Evolutionary conservation across 345 rosid genomes (phyloP), one percentile per base, ranked within the genome.

Genomic region (Murraya koenigii): DNA sequence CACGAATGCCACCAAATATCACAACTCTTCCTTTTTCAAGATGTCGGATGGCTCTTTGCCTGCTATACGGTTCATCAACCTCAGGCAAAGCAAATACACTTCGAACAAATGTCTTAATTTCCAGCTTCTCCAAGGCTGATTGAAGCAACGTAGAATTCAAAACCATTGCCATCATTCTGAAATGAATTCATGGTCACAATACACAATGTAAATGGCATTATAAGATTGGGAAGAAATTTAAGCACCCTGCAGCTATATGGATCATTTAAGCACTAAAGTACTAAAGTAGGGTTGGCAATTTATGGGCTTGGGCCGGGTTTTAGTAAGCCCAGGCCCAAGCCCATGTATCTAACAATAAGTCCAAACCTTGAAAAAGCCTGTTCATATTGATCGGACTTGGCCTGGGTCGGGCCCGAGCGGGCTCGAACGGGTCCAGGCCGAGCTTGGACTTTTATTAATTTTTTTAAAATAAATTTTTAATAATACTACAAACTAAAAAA

Each of bases 11-110:
- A 71, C 88, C 87, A 73, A 87, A 87, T 75, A 85, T 83, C 79
- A 85, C 88, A 47, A 87, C 87, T 76, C 85, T 85, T 69, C 90
- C 88, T 78, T 87, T 87, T 75, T 85, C 85, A 60, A 87, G 88
- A 80, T 85, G 90, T 15, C 83, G 84, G 19, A 85, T 83, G 52
- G 88, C 87, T 26, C 82, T 78, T 74, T 78, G 84, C 85, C 88
- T 78, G 78, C 79, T 81, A 32, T 83, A 87, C 3, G 84, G 83
- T 77, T 87, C 90, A 66, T 78, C 84, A 38, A 87, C 55, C 77
- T 83, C 85, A 20, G 84, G 85, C 81, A 85, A 66, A 30, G 83
- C 35, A 69, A 83, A 73, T 32, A 85, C 76, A 80, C 87, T 87
- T 67, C 83, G 88, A 55, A 83, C 81, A 56, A 83, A 86, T 1